Evolutionary conservation across 805 yeast genomes (phyloP).

Genomic region (Yarrowia divulgata): DNA sequence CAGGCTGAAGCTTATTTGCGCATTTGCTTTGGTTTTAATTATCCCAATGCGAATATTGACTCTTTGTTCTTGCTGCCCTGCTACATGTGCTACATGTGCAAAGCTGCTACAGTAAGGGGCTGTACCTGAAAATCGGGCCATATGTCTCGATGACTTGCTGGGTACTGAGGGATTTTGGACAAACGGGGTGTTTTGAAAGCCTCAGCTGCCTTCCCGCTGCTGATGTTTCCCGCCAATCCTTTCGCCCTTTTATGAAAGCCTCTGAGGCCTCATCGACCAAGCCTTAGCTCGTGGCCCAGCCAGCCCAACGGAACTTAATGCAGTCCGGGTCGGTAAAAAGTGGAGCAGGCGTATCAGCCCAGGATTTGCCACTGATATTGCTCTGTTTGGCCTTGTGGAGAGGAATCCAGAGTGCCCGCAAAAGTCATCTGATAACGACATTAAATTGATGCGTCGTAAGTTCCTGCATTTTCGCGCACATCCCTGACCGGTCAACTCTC

Average conservation of each 20-base stretch:
- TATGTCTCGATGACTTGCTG: not conserved
- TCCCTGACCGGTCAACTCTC: no score
- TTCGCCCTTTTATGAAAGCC: conserved; percentile 2
- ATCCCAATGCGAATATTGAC: conserved; percentile 12
- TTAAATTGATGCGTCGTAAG: not conserved
- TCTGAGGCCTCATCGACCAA: not conserved
- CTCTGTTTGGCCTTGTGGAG: not conserved
- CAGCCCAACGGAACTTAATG: conserved; percentile 29
- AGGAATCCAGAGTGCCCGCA: not conserved
- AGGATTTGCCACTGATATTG: conserved; percentile 13
- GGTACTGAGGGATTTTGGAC: not conserved
- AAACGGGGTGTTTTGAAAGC: not conserved
- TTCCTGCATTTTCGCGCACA: not conserved
- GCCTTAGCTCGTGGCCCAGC: not conserved
- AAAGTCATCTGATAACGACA: not conserved
- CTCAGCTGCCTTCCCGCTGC: not conserved
- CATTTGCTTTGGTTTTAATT: conserved; percentile 11
- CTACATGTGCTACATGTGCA: conserved; percentile 2
- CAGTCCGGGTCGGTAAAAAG: conserved; percentile 23
- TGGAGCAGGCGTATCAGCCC: conserved; percentile 22
- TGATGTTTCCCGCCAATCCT: not conserved
- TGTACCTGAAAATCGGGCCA: conserved; percentile 23
- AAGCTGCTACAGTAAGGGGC: conserved; percentile 11
- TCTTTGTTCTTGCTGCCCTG: conserved; percentile 21
- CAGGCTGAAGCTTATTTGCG: conserved; percentile 17